Evolutionary conservation across 106 monocot species (phyloP).

Genomic region (Iris macrosiphon): DNA sequence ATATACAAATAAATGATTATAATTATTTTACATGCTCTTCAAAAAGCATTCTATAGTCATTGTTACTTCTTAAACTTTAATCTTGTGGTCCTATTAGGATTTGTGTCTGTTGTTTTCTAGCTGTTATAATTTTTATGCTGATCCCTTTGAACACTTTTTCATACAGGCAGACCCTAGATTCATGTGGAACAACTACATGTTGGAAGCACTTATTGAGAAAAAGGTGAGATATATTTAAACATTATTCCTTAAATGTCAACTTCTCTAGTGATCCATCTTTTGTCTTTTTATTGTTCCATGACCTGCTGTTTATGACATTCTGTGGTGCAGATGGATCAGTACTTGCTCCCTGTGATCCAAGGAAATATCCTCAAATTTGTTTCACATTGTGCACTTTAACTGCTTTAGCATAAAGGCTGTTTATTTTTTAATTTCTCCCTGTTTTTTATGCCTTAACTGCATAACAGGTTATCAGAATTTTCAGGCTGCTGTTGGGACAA

Average conservation of each 20-base stretch:
- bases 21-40: no score
- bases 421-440: neutral
- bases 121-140: no score
- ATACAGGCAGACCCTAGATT: conserved; percentile 88
- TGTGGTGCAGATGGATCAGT: conserved; percentile 64
- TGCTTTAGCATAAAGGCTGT: no score
- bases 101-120: conserved; percentile 1
- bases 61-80: no score
- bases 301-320: conserved; percentile 13
- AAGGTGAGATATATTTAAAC: conserved; percentile 54
- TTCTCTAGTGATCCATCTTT: neutral
- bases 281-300: no score
- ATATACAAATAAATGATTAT: no score
- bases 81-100: neutral
- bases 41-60: no score
- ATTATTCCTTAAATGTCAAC: neutral
- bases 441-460: conserved; percentile 46
- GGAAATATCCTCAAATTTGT: conserved; percentile 77
- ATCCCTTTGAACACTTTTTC: conserved; percentile 2
- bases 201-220: conserved; percentile 83
- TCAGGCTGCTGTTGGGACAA: conserved; percentile 55
- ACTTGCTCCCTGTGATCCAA: conserved; percentile 85
- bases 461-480: conserved; percentile 75
- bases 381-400: conserved; percentile 8
- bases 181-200: conserved; percentile 88